Conservation (phyloP, 164 flowering plant genomes). For the Annona cherimola region DNA sequence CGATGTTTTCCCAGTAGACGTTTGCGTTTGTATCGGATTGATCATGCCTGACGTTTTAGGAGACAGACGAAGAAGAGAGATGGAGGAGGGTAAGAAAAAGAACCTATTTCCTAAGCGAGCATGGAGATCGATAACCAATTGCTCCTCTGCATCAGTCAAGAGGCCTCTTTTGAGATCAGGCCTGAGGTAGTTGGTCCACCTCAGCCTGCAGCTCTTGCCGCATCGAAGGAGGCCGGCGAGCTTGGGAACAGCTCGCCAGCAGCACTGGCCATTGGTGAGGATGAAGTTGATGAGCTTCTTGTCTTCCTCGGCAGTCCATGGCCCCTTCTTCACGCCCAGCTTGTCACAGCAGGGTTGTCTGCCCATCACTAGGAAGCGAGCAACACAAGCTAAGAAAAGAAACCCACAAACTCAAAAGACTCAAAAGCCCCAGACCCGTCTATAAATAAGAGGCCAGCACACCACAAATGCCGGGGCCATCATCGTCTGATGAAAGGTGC, state of each 20-base stretch:
- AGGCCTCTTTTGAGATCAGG: conserved; percentile 88
- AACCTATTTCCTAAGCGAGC: conserved; percentile 88
- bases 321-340: conserved; percentile 90
- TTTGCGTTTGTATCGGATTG: too few species aligned
- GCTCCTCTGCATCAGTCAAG: conserved; percentile 70
- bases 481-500: conserved; percentile 45
- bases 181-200: conserved; percentile 91
- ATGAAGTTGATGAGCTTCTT: conserved; percentile 86
- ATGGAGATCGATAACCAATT: conserved; percentile 82
- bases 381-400: not conserved
- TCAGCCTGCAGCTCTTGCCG: conserved; percentile 90
- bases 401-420: conserved; percentile 17
- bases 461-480: conserved; percentile 27
- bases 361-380: conserved; percentile 43
- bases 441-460: conserved; percentile 22
- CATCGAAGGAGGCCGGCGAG: conserved; percentile 87
- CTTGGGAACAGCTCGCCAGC: conserved; percentile 91
- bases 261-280: conserved; percentile 84
- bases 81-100: not conserved
- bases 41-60: too few species aligned
- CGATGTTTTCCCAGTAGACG: too few species aligned
- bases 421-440: conserved; percentile 42
- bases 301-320: conserved; percentile 97
- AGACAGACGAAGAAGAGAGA: not conserved
- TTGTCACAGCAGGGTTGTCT: conserved; percentile 95